Base-by-base conservation (phyloP, 805 yeast genomes). In the Pachysolen tannophilus region DNA sequence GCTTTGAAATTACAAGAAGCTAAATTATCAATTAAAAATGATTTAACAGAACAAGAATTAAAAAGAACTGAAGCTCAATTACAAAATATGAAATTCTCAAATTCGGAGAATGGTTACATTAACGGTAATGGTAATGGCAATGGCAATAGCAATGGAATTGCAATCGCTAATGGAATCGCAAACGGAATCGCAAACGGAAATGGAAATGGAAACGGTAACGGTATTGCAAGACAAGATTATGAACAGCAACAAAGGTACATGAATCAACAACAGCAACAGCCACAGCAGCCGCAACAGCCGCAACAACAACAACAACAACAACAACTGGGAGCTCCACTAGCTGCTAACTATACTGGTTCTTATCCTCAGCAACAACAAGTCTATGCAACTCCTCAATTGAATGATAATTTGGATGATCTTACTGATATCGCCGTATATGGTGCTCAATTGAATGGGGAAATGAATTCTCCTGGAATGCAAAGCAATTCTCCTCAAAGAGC, bases 1-100 rank as follows among this genome's bases (percentile, higher is more conserved):
- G 43, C 44, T 18, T 38, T 55, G 29, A 55, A 49, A 38, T 38
- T 49, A 19, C 40, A 46, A 18, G 54, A 53, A 35, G 51, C 50
- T 26, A 46, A 48, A 20, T 11, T 18, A 29, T 13, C 32, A 29
- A 17, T 20, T 32, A 26, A 30, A 35, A 31, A 29, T 32, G 30
- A 21, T 30, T 14, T 19, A 23, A 23, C 10, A 14, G 10, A 11
- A 14, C 10, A 23, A 23, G 26, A 23, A 8, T 23, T 23, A 14
- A 23, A 23, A 14, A 14, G 13, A 5, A 14, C 13, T 8, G 26
- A 23, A 23, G 8, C 26, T 4, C 10, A 7, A 23, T 23, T 23
- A 14, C 13, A 11, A 23, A 23, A 23, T 23, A 14, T 23, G 10
- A 11, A 11, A 7, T 11, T 23, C 26, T n/a, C 21, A 23, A 27